These are phyloP conservation scores for Camelina neglecta DNA, from an alignment of 345 rosid genomes.

Conservation along the genomic window DNA sequence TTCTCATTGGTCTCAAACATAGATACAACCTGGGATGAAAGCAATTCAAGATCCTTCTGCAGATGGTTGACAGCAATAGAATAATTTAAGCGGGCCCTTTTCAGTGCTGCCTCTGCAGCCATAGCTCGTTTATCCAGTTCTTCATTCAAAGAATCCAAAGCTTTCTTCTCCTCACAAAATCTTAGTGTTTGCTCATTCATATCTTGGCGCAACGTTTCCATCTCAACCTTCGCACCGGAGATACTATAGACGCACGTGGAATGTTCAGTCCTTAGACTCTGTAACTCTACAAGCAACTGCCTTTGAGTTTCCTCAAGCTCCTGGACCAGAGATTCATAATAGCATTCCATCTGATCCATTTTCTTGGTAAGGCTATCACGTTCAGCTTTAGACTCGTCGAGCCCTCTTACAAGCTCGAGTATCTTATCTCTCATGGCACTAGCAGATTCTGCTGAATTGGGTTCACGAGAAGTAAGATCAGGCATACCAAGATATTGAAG, in stretches of 20 bases:
- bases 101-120: slow-evolving; percentile 85
- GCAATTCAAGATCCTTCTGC: slow-evolving; percentile 95
- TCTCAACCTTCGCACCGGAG: slow-evolving; percentile 80
- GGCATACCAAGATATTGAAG: slow-evolving; percentile 71
- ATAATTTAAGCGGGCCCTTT: slow-evolving; percentile 94
- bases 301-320: slow-evolving; percentile 99
- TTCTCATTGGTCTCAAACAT: slow-evolving; percentile 91
- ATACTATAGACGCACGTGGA: slow-evolving; percentile 70
- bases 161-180: slow-evolving; percentile 71
- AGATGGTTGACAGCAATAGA: slow-evolving; percentile 92
- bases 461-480: slow-evolving; percentile 63
- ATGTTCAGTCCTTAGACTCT: slow-evolving; percentile 89
- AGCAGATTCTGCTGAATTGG: slow-evolving; percentile 56
- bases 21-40: slow-evolving; percentile 89
- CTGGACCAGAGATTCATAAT: slow-evolving; percentile 90
- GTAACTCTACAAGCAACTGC: slow-evolving; percentile 88
- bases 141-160: slow-evolving; percentile 63
- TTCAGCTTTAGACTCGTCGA: slow-evolving; percentile 91
- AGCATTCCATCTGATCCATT: slow-evolving; percentile 99
- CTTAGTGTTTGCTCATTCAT: slow-evolving; percentile 65
- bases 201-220: slow-evolving; percentile 71
- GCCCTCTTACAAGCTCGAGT: slow-evolving; percentile 82
- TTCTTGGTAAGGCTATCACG: slow-evolving; percentile 82
- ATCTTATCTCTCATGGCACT: slow-evolving; percentile 73
- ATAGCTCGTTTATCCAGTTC: slow-evolving; percentile 82